Evolutionary conservation across 2,329 filamentous ascomycete species (phyloP).

Genomic region (Nakataea oryzae): DNA sequence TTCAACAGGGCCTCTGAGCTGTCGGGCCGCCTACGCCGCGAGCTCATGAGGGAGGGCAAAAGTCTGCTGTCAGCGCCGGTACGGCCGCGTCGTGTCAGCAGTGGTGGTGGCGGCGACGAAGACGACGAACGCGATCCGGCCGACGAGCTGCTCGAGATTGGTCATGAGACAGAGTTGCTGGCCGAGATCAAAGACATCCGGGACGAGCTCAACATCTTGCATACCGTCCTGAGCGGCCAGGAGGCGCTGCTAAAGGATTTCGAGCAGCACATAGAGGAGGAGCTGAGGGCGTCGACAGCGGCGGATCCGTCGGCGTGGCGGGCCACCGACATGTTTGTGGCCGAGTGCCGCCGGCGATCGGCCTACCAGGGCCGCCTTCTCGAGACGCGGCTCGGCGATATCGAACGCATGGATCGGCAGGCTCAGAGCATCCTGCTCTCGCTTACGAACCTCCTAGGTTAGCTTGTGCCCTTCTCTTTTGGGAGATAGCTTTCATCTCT

Average conservation of each 20-base stretch:
- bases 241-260: constrained; percentile 22
- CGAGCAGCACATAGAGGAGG: constrained; percentile 26
- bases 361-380: constrained; percentile 47
- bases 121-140: constrained; percentile 25
- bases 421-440: constrained; percentile 48
- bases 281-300: constrained; percentile 5
- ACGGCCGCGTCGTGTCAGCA: not conserved
- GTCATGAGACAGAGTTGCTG: constrained; percentile 48
- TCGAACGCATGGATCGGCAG: constrained; percentile 54
- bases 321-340: constrained; percentile 5
- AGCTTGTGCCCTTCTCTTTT: not conserved
- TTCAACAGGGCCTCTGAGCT: constrained; percentile 49
- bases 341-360: constrained; percentile 41
- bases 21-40: constrained; percentile 40
- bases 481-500: too few relatives aligned
- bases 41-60: constrained; percentile 23
- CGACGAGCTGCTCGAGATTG: constrained; percentile 49
- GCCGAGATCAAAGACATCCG: constrained; percentile 58
- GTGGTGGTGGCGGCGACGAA: constrained; percentile 1
- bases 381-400: constrained; percentile 46
- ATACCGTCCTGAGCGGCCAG: constrained; percentile 20
- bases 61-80: not conserved
- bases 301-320: constrained; percentile 1
- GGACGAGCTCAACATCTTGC: constrained; percentile 56
- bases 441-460: constrained; percentile 46